Base-by-base conservation (phyloP, 306 rosid species). In the Gynostemma pentaphyllum region DNA sequence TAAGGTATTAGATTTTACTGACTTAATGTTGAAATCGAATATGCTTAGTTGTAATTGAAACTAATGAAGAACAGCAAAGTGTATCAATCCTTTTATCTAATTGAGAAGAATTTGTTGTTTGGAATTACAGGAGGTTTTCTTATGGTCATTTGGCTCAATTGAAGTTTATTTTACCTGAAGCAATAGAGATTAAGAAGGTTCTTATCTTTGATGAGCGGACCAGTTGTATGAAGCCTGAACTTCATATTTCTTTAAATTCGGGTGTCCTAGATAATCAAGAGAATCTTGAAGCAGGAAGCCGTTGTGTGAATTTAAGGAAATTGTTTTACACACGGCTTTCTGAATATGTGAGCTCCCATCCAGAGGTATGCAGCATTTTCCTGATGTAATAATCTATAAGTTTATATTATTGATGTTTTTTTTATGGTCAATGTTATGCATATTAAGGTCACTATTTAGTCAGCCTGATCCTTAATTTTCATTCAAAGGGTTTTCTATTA, bases 141-240 rank as follows among this genome's bases (percentile, higher is more conserved):
- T 72, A 71, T 34, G 19, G 63, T 36, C 87, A 87, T 79, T 62
- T 91, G 71, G 97, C 96, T 29, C 89, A 91, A 64, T 52, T 91
- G 81, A 87, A 85, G 75, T 83, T 69, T 54, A 67, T 87, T 27
- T 77, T 87, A 19, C 89, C 83, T n/a, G 87, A 85, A 78, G 97
- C 73, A 16, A 70, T 91, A 59, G 81, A 28, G 71, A 52, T 81
- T 16, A 80, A 83, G 80, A 85, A 71, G 64, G 23, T 79, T 13
- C 59, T 75, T 1, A 64, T 72, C 62, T 70, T 68, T 36, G 89
- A 87, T 45, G 91, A 85, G 68, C 64, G 59, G 42, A 78, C 82
- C 2, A 66, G 89, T 45, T 80, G 89, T 74, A 78, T 83, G 89
- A 82, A 76, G 74, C 91, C 87, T 1, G 95, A 91, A 62, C 85